Evolutionary conservation across 345 rosid species (phyloP), one percentile per base, ranked within the genome.

Genomic region (Abelmoschus esculentus): DNA sequence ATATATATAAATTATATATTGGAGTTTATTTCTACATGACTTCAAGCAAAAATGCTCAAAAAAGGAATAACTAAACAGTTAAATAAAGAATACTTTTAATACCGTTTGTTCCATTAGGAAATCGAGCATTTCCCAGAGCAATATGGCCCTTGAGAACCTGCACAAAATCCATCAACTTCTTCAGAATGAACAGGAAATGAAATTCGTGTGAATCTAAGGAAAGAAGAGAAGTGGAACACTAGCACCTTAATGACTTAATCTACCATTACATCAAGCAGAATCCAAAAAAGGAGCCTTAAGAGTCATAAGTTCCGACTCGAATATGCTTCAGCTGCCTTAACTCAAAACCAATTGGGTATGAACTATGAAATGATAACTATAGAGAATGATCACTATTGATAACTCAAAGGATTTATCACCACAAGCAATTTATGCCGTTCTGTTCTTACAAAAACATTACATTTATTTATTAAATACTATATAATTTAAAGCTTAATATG

Each of bases 131-230:
- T 15, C 88, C 99, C 18, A 95, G 80, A 70, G 85, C 92, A 77
- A 92, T 90, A 77, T 95, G 98, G 76, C 99, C 99, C 82, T 91
- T 95, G 42, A 95, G 84, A 69, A 95, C 98, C 98, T 95, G 74
- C 74, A 74, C 15, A 19, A 34, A 42, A 69, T 10, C 67, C 29
- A 54, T 26, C 12, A 29, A 42, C 31, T 9, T 42, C 44, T 47
- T 70, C 58, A 26, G 44, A 14, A 29, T 26, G 53, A 56, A 56
- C 22, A 69, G 22, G 38, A 58, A 44, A 69, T 1, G 5, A 69
- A 68, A 68, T 34, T 17, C 13, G 46, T 42, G 46, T 8, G 46
- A 42, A 42, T 42, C 46, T 10, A 42, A 42, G 70, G 46, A 32
- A 49, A 13, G 4, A 56, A 40, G 65, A 40, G 1, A 56, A 40